A percentile compares a stretch with the other conserved stretches of the same genome.
Conservation (phyloP, 2,329 filamentous ascomycete genomes). For the Aspergillus novoparasiticus region DNA sequence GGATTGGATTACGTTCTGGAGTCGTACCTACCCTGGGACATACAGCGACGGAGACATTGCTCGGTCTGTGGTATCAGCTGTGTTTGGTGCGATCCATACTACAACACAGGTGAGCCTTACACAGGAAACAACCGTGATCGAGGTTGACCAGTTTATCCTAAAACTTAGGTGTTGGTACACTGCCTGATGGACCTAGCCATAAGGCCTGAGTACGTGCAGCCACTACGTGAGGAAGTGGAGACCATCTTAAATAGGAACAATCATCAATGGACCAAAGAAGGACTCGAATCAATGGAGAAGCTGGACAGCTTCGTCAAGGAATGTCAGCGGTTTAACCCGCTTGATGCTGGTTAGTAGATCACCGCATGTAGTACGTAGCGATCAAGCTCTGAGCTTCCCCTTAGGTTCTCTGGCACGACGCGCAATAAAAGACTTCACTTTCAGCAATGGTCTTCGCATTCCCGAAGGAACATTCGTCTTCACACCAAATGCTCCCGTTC, state of each 20-base stretch:
- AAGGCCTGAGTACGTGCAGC: background rate
- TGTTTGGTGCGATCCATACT: background rate
- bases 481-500: background rate
- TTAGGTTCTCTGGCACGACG: background rate
- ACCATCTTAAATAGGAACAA: background rate
- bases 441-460: background rate
- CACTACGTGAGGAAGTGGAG: background rate
- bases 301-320: background rate
- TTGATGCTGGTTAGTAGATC: background rate
- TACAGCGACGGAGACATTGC: background rate
- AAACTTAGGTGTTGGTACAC: background rate
- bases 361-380: no score
- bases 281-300: background rate
- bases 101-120: background rate
- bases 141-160: background rate
- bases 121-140: no score
- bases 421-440: background rate
- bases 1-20: background rate
- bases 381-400: no score
- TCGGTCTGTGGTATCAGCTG: background rate
- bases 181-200: background rate
- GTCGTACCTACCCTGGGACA: background rate
- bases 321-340: background rate
- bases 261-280: background rate
- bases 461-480: background rate